phyloP scores from a whole-genome alignment of 1,284 basidiomycete genomes.

The Phellopilus nigrolimitatus region DNA sequence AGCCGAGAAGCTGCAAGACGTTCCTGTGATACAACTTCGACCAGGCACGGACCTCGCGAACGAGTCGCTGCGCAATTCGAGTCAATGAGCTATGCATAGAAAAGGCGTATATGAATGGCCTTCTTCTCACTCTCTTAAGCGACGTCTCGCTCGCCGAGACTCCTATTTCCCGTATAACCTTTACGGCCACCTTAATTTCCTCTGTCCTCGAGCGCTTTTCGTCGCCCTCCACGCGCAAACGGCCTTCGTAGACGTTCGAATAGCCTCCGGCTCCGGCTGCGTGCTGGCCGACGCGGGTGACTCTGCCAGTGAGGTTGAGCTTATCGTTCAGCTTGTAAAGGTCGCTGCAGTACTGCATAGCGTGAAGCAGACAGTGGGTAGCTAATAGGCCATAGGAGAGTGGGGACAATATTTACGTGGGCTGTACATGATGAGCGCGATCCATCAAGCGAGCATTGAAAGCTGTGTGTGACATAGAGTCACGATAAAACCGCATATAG shows the following conservation, averaged over 20 bases:
- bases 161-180: slow-evolving; percentile 3
- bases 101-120: too few species aligned
- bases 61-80: too few species aligned
- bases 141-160: neutral
- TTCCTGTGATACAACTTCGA: slow-evolving; percentile 16
- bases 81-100: too few species aligned
- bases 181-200: slow-evolving; percentile 1
- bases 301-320: neutral
- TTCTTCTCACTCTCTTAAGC: slow-evolving; percentile 4
- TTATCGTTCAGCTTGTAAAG: neutral
- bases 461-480: too few species aligned
- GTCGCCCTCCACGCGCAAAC: neutral
- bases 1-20: slow-evolving; percentile 17
- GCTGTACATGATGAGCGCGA: too few species aligned
- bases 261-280: neutral
- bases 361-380: neutral
- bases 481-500: too few species aligned
- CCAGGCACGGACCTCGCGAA: slow-evolving; percentile 17
- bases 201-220: too few species aligned
- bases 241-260: neutral
- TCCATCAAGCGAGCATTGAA: too few species aligned
- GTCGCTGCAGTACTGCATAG: neutral
- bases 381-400: too few species aligned
- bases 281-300: neutral
- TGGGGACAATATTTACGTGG: too few species aligned